Evolutionary conservation across 257 asterid species (phyloP).

Genomic region (Apocynum venetum): DNA sequence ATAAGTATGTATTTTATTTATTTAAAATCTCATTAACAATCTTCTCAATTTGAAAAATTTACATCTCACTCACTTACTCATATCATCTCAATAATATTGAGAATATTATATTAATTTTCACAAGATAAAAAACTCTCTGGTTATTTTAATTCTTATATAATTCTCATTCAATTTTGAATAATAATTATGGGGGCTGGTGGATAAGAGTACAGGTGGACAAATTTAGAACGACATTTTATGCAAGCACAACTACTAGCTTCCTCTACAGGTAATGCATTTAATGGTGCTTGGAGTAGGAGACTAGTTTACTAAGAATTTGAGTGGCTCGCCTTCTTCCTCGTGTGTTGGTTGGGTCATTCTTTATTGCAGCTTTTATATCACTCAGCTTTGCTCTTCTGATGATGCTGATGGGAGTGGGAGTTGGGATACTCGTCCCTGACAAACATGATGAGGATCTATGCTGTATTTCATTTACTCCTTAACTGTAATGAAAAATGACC

Average conservation of each 20-base stretch:
- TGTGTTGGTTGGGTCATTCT: constrained; percentile 15
- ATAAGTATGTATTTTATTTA: too few species aligned
- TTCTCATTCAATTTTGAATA: too few species aligned
- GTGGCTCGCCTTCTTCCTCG: not conserved
- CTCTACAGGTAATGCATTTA: constrained; percentile 7
- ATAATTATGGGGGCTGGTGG: too few species aligned
- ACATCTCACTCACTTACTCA: too few species aligned
- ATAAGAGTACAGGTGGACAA: not conserved
- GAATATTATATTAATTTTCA: too few species aligned
- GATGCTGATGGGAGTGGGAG: not conserved
- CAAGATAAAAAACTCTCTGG: too few species aligned
- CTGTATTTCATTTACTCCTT: not conserved
- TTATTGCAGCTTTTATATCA: constrained; percentile 1
- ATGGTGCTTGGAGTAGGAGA: not conserved
- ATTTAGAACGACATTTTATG: not conserved
- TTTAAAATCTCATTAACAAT: too few species aligned
- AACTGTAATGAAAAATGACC: constrained; percentile 4
- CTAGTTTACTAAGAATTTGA: too few species aligned
- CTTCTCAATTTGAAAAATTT: too few species aligned
- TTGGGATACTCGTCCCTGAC: too few species aligned
- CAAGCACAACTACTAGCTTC: not conserved
- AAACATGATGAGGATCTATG: not conserved
- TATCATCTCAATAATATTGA: too few species aligned
- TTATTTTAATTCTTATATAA: too few species aligned
- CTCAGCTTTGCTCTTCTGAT: not conserved